Conservation (phyloP, 139 green algal genomes). For the Chlamydomonas asymmetrica region DNA sequence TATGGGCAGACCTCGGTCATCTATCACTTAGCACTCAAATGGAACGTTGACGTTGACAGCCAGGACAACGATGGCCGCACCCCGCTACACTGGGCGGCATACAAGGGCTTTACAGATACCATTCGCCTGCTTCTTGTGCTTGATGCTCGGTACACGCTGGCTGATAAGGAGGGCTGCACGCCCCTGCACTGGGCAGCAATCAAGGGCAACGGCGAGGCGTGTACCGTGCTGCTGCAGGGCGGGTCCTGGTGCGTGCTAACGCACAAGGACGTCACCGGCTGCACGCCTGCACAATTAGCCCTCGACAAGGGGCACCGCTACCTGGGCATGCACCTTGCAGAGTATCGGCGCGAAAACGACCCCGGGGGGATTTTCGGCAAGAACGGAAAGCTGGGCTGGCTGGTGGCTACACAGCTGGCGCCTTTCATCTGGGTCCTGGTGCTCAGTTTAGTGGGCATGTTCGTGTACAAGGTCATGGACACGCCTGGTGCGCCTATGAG, state of each 20-base stretch:
- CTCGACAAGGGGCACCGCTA: slow-evolving; percentile 89
- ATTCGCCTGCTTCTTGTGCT: slow-evolving; percentile 92
- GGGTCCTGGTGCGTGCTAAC: slow-evolving; percentile 62
- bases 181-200: slow-evolving; percentile 97
- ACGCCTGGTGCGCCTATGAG: slow-evolving; percentile 7
- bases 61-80: slow-evolving; percentile 77
- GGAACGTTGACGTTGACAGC: slow-evolving; percentile 78
- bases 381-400: slow-evolving; percentile 46
- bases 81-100: slow-evolving; percentile 86
- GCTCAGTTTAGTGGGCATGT: slow-evolving; percentile 65
- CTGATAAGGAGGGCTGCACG: slow-evolving; percentile 92
- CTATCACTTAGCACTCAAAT: slow-evolving; percentile 88
- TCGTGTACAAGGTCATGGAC: slow-evolving; percentile 62
- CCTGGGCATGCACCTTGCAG: slow-evolving; percentile 70
- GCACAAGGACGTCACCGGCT: slow-evolving; percentile 77
- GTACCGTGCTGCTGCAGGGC: slow-evolving; percentile 88
- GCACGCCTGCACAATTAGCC: slow-evolving; percentile 87
- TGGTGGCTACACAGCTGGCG: slow-evolving; percentile 75
- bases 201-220: slow-evolving; percentile 87
- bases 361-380: slow-evolving; percentile 50
- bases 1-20: slow-evolving; percentile 94
- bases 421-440: slow-evolving; percentile 83
- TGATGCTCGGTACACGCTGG: slow-evolving; percentile 53
- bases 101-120: slow-evolving; percentile 90
- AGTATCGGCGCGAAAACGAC: slow-evolving; percentile 52